These are phyloP conservation scores for Tuber umbilicatum DNA, from an alignment of 495 filamentous ascomycete species.

Conservation along the genomic window DNA sequence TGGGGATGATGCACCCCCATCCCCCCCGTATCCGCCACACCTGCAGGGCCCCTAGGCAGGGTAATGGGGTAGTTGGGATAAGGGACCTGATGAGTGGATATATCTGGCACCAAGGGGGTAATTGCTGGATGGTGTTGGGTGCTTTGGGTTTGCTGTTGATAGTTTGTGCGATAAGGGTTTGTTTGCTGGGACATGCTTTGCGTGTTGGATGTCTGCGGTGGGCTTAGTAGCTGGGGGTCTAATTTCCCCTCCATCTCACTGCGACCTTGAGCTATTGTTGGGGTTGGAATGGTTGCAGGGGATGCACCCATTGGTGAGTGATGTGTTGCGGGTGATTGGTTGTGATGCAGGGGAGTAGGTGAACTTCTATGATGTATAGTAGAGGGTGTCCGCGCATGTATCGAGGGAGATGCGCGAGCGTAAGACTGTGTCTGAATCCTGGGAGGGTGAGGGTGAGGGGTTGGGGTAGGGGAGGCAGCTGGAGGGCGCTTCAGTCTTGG, in stretches of 20 bases:
- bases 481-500: slow-evolving; percentile 46
- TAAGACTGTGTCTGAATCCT: slow-evolving; percentile 26
- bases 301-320: slow-evolving; percentile 25
- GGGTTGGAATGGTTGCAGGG: slow-evolving; percentile 25
- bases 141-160: slow-evolving; percentile 17
- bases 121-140: slow-evolving; percentile 25
- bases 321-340: slow-evolving; percentile 36
- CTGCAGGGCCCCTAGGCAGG: slow-evolving; percentile 27
- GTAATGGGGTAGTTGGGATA: slow-evolving; percentile 32
- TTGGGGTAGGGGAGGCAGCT: slow-evolving; percentile 45
- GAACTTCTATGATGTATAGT: slow-evolving; percentile 19
- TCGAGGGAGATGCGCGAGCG: slow-evolving; percentile 23
- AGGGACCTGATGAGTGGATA: slow-evolving; percentile 21
- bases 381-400: slow-evolving; percentile 10
- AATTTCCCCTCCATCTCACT: slow-evolving; percentile 26
- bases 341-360: slow-evolving; percentile 31
- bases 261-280: slow-evolving; percentile 25
- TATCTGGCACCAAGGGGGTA: slow-evolving; percentile 25
- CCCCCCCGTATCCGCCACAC: slow-evolving; percentile 18
- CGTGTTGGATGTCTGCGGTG: slow-evolving; percentile 23
- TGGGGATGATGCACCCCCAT: slow-evolving; percentile 33
- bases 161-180: slow-evolving; percentile 10
- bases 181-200: slow-evolving; percentile 5
- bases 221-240: slow-evolving; percentile 29
- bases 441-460: slow-evolving; percentile 47